Percentiles rank a stretch among this genome's conserved stretches.
Conservation (phyloP, 352 stramenopile species). For the Pseudoperonospora humuli region DNA sequence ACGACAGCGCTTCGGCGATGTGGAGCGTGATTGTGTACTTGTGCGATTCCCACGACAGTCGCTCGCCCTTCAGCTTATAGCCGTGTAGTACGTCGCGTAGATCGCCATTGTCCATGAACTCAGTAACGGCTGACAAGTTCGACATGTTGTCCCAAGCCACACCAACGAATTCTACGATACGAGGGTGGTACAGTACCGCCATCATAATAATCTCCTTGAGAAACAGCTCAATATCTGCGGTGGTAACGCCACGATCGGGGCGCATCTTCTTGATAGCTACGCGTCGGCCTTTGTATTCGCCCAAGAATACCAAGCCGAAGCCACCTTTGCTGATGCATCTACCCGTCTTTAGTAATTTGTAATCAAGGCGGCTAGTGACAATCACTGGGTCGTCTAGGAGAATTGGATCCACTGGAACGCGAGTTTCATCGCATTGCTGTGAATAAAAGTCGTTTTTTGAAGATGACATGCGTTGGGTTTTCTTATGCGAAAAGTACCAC, state of each 20-base stretch:
- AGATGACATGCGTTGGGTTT: slow-evolving; percentile 12
- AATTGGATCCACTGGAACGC: slow-evolving; percentile 23
- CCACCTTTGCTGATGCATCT: slow-evolving; percentile 36
- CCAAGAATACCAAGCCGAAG: slow-evolving; percentile 45
- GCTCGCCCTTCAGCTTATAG: slow-evolving; percentile 22
- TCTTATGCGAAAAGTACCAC: slow-evolving; percentile 13
- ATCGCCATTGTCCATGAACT: slow-evolving; percentile 68
- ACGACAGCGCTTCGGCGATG: slow-evolving; percentile 40
- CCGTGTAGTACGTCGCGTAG: slow-evolving; percentile 64
- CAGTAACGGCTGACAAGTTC: slow-evolving; percentile 55
- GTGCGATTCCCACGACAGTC: slow-evolving; percentile 31
- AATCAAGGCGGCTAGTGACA: slow-evolving; percentile 32
- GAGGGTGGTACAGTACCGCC: slow-evolving; percentile 41
- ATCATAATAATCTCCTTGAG: slow-evolving; percentile 43
- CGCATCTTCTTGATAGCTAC: slow-evolving; percentile 51
- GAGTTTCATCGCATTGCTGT: slow-evolving; percentile 21
- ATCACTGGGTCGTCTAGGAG: slow-evolving; percentile 42
- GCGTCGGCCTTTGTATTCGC: slow-evolving; percentile 27
- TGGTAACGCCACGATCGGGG: slow-evolving; percentile 14
- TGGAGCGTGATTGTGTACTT: slow-evolving; percentile 43
- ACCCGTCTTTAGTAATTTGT: slow-evolving; percentile 33
- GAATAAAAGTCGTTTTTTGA: slow-evolving; percentile 27
- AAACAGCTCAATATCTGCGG: slow-evolving; percentile 31
- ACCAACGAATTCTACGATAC: slow-evolving; percentile 58
- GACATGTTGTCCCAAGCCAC: slow-evolving; percentile 65